Base-by-base conservation (phyloP, 2,329 filamentous ascomycete species). In the Botryotinia calthae region DNA sequence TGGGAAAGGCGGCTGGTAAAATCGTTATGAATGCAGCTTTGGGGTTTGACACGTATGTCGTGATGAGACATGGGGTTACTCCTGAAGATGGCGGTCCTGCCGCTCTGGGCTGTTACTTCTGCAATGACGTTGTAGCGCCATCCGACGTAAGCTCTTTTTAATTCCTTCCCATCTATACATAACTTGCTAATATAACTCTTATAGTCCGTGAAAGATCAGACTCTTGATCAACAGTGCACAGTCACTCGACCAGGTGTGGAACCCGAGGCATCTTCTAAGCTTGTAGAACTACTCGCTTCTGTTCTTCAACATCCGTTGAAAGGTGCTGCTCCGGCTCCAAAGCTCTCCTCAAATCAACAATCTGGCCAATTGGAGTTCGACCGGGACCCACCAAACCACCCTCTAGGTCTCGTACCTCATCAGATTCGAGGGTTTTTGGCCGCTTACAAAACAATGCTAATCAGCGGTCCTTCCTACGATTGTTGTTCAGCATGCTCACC, bases 11-110 rank as follows among this genome's bases (percentile, higher is more conserved):
- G 4, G 89, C 91, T 2, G 93, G 92, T 48, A 99, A 99, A 84
- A 93, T 98, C 75, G 95, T 99, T 37, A 91, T 99, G 88, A 99
- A 98, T 81, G 94, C 95, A 12, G 96, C 96, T 2, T 87, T 99
- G 4, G 96, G 96, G 0, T 99, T 99, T 79, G 96, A 99, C 82
- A 96, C 94, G 0, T 99, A 93, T 79, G 94, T 99, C 3, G 94
- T 97, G 51, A 98, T 99, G 96, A 89, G 96, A 72, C 96, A 99
- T 82, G 96, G 96, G 1, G 86, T 93, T 9, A 87, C 89, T 77
- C 85, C 86, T 5, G 81, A 83, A 59, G 84, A 86, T 68, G 85
- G 87, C 18, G 86, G 84, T n/a, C 85, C 89, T 71, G 85, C 89
- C 69, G 89, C 93, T 40, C 86, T 98, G 40, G 96, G 96, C 16